Conservation (phyloP, 2,329 filamentous ascomycete genomes). For the Lomentospora prolificans region DNA sequence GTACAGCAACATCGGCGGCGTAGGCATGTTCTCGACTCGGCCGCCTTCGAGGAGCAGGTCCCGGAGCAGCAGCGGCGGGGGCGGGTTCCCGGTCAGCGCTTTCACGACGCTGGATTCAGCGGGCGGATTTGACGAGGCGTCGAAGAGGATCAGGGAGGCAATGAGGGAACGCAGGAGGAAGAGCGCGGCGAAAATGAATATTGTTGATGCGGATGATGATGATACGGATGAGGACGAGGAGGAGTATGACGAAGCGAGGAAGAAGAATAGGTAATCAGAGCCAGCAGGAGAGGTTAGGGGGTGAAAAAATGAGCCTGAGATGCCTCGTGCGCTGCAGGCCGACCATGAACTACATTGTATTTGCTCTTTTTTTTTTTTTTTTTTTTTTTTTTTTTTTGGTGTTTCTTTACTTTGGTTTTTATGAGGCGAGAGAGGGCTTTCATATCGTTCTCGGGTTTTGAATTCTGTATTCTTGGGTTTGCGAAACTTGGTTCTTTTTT, state of each 20-base stretch:
- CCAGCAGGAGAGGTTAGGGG: no score
- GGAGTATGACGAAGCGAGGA: constrained; percentile 31
- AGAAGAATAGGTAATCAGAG: constrained; percentile 30
- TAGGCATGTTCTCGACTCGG: constrained; percentile 83
- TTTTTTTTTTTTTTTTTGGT: constrained; percentile 1
- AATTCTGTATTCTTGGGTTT: not conserved
- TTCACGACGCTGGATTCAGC: constrained; percentile 60
- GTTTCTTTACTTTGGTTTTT: no score
- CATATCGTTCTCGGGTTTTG: no score
- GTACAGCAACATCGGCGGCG: constrained; percentile 78
- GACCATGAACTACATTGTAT: no score
- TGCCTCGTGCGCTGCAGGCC: no score
- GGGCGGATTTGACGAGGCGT: constrained; percentile 72
- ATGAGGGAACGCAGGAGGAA: constrained; percentile 58
- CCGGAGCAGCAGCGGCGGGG: constrained; percentile 58
- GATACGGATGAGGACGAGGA: constrained; percentile 32
- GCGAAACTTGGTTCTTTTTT: not conserved
- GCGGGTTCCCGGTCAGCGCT: constrained; percentile 53
- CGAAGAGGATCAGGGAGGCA: constrained; percentile 70
- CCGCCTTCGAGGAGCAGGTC: constrained; percentile 73
- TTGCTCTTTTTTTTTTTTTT: not conserved
- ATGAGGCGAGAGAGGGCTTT: no score
- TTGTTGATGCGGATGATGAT: constrained; percentile 22
- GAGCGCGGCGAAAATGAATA: constrained; percentile 32
- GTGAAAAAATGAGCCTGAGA: no score